Conservation (phyloP, 176 grass and related monocot species). For the Alopecurus myosuroides region DNA sequence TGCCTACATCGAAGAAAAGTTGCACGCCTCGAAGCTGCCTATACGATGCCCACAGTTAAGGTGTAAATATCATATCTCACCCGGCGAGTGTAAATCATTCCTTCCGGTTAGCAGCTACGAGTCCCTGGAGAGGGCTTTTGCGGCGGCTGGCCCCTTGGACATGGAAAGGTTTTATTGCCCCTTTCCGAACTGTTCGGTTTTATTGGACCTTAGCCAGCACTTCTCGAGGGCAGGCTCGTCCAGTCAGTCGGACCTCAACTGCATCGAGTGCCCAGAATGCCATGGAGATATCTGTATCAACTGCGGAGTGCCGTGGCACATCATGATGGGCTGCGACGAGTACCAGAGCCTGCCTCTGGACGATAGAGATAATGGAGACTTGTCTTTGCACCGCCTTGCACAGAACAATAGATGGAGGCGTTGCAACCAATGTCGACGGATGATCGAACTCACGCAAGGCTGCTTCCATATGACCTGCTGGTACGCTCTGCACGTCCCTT, state of each 20-base stretch:
- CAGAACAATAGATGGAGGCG: conserved; percentile 68
- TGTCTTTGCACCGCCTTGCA: conserved; percentile 52
- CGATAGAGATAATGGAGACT: conserved; percentile 52
- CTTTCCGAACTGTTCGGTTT: conserved; percentile 68
- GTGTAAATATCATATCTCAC: conserved; percentile 69
- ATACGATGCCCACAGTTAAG: conserved; percentile 60
- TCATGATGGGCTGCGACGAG: conserved; percentile 82
- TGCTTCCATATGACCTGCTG: conserved; percentile 87
- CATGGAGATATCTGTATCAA: conserved; percentile 82
- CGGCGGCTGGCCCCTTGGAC: conserved; percentile 25
- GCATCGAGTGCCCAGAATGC: conserved; percentile 77
- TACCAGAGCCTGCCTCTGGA: conserved; percentile 62
- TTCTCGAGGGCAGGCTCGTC: conserved; percentile 74
- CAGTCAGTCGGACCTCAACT: conserved; percentile 55
- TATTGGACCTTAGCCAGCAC: conserved; percentile 57
- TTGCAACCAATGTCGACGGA: conserved; percentile 64
- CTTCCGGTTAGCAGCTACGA: conserved; percentile 58
- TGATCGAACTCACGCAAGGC: conserved; percentile 67
- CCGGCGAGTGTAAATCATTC: conserved; percentile 58
- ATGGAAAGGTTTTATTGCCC: conserved; percentile 79
- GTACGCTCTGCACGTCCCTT: conserved; percentile 36
- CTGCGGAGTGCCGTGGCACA: conserved; percentile 83
- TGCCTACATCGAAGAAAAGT: conserved; percentile 45
- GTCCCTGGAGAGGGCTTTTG: conserved; percentile 42
- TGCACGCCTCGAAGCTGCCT: conserved; percentile 39